Evolutionary conservation across 352 stramenopile genomes (phyloP), one percentile per base, ranked within the genome.

Genomic region (Phytophthora pinifolia): DNA sequence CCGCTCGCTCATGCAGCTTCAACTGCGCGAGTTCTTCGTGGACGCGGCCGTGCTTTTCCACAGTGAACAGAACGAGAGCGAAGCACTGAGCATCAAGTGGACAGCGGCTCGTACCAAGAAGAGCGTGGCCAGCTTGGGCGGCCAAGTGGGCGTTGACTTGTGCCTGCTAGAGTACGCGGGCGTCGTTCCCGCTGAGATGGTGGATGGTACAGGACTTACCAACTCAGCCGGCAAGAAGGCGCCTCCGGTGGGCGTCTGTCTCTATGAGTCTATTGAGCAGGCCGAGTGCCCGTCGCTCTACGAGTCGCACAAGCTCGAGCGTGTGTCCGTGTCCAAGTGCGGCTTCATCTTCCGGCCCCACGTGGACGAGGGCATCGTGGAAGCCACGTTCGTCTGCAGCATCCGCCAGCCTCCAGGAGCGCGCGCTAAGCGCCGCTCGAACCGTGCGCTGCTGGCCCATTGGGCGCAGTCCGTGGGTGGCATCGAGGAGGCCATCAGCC

Each of bases 211-310:
- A 31, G 59, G 66, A 18, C 57, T 62, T 46, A 67, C 69, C 29
- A 67, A 64, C 7, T 25, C 31, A 0, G 22, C 5, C 25, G 38
- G 9, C 33, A 43, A 57, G 20, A 32, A 13, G 18, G 9, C 47
- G 8, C 44, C 47, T 6, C 20, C 20, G 1, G 39, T 73, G 27
- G 80, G 80, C 32, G 73, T 93, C 1, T 93, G 83, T 57, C 65
- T 93, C 25, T 90, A 88, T 55, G 83, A 93, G 46, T 89, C 76
- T 9, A 88, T 93, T 27, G 83, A 93, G 34, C 83, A 93, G 60
- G 53, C 69, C 25, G 83, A 93, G 47, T 93, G 83, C 53, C 80
- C 83, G 31, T 65, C 68, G 32, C 67, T 93, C 9, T 77, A 69
- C 33, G 76, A 89, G n/a, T 88, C 78, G 50, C 80, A 93, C 59